A percentile compares a stretch with the other conserved stretches of the same genome.
These are phyloP conservation scores for Saccharomycopsis malanga DNA, from an alignment of 805 yeast genomes.

Conservation along the genomic window DNA sequence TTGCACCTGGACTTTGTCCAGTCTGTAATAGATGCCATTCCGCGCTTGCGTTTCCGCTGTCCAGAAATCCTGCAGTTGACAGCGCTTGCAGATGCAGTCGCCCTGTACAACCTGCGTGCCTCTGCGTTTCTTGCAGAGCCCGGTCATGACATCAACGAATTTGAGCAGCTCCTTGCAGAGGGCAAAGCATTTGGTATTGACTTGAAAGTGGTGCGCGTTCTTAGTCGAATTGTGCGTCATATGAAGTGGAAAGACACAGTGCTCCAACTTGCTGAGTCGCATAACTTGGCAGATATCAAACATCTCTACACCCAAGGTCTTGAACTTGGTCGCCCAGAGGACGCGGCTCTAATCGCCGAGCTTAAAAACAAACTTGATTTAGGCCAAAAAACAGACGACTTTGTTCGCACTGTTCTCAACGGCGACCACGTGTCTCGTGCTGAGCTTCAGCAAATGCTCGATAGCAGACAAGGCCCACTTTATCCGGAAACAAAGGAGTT, in stretches of 20 bases:
- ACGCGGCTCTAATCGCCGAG: no score
- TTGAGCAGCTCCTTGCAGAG: constrained; percentile 44
- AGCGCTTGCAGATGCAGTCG: constrained; percentile 46
- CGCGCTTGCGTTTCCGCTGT: constrained; percentile 42
- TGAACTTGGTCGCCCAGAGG: constrained; percentile 24
- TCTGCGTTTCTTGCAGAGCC: constrained; percentile 32
- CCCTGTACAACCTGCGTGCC: constrained; percentile 43
- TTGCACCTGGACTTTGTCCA: constrained; percentile 6
- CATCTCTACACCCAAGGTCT: constrained; percentile 25
- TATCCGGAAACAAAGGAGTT: constrained; percentile 9
- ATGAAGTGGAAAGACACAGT: constrained; percentile 34
- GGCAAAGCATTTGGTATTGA: constrained; percentile 57
- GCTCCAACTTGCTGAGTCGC: constrained; percentile 12
- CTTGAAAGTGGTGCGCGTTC: constrained; percentile 39
- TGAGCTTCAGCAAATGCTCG: constrained; percentile 13
- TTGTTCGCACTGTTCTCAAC: constrained; percentile 15
- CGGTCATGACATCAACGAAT: constrained; percentile 35
- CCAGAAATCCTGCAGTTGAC: constrained; percentile 55
- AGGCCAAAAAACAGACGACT: constrained; percentile 22
- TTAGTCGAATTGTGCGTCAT: constrained; percentile 34
- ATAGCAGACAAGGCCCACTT: background rate
- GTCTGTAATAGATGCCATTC: constrained; percentile 38
- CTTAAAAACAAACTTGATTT: background rate
- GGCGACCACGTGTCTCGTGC: constrained; percentile 16
- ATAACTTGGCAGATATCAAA: constrained; percentile 24